Percentiles rank a stretch among this genome's conserved stretches.
Evolutionary conservation across 23 red algal genomes (phyloP).

Genomic region (Chondrus crispus): DNA sequence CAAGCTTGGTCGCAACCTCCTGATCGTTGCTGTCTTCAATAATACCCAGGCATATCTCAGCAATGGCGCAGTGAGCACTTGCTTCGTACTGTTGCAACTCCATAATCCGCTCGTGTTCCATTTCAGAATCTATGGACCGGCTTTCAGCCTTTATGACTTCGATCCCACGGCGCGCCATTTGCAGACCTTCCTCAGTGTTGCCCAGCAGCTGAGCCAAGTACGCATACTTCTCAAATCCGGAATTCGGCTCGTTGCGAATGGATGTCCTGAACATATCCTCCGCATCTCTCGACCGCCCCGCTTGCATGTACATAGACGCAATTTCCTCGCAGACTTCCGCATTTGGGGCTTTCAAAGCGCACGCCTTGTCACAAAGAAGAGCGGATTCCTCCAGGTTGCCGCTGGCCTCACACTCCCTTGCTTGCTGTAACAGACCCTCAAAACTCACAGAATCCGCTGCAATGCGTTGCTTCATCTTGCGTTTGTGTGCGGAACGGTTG

Average conservation of each 20-base stretch:
- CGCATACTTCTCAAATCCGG: slow-evolving; percentile 46
- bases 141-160: slow-evolving; percentile 40
- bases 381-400: slow-evolving; percentile 7
- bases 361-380: not conserved
- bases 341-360: not conserved
- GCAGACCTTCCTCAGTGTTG: slow-evolving; percentile 34
- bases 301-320: slow-evolving; percentile 41
- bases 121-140: not conserved
- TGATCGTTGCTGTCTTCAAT: slow-evolving; percentile 68
- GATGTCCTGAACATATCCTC: slow-evolving; percentile 17
- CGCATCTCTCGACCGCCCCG: slow-evolving; percentile 26
- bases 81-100: slow-evolving; percentile 34
- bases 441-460: no score
- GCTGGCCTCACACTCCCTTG: not conserved
- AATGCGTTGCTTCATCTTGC: no score
- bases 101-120: not conserved
- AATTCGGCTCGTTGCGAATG: slow-evolving; percentile 20
- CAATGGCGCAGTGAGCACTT: slow-evolving; percentile 47
- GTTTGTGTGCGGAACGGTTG: no score
- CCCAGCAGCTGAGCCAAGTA: slow-evolving; percentile 61
- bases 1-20: slow-evolving; percentile 34
- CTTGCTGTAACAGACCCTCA: no score
- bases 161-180: slow-evolving; percentile 33
- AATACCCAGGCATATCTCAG: slow-evolving; percentile 52
- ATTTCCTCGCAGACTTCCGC: slow-evolving; percentile 36